Conservation (phyloP, 176 grass and related monocot genomes). For the Musa troglodytarum region DNA sequence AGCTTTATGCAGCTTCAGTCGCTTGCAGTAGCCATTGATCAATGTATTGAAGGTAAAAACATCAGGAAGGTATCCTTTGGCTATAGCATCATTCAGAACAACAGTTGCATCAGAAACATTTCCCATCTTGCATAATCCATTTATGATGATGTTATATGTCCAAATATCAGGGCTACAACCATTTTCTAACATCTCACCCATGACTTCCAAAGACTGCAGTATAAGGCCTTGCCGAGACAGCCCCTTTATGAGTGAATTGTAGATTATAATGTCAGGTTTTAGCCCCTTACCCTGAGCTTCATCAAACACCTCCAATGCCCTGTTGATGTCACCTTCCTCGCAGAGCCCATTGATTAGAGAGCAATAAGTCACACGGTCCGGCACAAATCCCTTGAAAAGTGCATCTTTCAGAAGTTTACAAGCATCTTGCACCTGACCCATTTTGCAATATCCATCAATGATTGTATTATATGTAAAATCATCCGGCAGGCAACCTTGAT, state of each 20-base stretch:
- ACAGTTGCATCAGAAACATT: slow-evolving; percentile 72
- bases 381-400: slow-evolving; percentile 79
- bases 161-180: slow-evolving; percentile 63
- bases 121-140: slow-evolving; percentile 91
- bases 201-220: slow-evolving; percentile 76
- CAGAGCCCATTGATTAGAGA: slow-evolving; percentile 86
- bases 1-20: slow-evolving; percentile 59
- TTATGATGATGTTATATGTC: slow-evolving; percentile 91
- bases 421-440: slow-evolving; percentile 57
- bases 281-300: slow-evolving; percentile 57
- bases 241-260: slow-evolving; percentile 88
- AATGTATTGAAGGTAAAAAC: slow-evolving; percentile 91
- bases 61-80: slow-evolving; percentile 71
- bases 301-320: slow-evolving; percentile 70
- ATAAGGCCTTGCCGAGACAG: slow-evolving; percentile 74
- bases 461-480: slow-evolving; percentile 97
- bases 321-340: slow-evolving; percentile 62
- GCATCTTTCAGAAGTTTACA: slow-evolving; percentile 75
- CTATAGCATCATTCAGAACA: slow-evolving; percentile 78
- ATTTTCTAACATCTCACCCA: slow-evolving; percentile 72
- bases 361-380: slow-evolving; percentile 77
- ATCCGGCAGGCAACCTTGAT: slow-evolving; percentile 68
- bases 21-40: slow-evolving; percentile 85
- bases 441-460: slow-evolving; percentile 84
- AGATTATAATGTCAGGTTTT: slow-evolving; percentile 44